These are phyloP conservation scores for Abelmoschus esculentus DNA, from an alignment of 345 rosid species.

Conservation along the genomic window DNA sequence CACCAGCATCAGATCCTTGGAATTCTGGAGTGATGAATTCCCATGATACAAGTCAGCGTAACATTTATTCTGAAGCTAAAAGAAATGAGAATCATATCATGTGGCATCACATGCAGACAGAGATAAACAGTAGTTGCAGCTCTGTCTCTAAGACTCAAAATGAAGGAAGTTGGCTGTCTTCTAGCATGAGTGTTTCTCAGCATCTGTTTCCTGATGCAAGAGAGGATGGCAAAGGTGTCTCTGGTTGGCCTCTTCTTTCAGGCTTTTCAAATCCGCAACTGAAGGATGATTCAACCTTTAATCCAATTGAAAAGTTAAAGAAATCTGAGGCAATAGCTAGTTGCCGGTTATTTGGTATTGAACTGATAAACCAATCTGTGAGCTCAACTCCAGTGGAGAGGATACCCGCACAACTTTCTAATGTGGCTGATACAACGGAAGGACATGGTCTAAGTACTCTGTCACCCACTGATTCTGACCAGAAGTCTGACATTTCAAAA, in stretches of 20 bases:
- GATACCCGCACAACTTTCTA: slow-evolving; percentile 23
- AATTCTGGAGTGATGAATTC: slow-evolving; percentile 40
- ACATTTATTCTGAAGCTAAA: slow-evolving; percentile 38
- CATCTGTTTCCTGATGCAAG: slow-evolving; percentile 36
- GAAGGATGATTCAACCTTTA: slow-evolving; percentile 30
- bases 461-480: slow-evolving; percentile 43
- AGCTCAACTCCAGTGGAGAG: slow-evolving; percentile 28
- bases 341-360: slow-evolving; percentile 73
- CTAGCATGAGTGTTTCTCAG: slow-evolving; percentile 34
- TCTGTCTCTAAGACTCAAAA: slow-evolving; percentile 32
- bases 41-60: slow-evolving; percentile 39
- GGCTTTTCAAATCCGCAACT: slow-evolving; percentile 30
- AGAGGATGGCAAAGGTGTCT: slow-evolving; percentile 50
- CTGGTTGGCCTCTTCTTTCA: slow-evolving; percentile 37
- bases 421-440: slow-evolving; percentile 28
- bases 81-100: slow-evolving; percentile 32
- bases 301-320: slow-evolving; percentile 34
- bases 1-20: slow-evolving; percentile 55
- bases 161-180: slow-evolving; percentile 44
- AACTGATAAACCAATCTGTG: slow-evolving; percentile 40
- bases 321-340: slow-evolving; percentile 36
- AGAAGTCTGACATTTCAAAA: slow-evolving; percentile 44
- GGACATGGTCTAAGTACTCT: slow-evolving; percentile 17
- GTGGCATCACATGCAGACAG: slow-evolving; percentile 47
- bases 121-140: slow-evolving; percentile 29